phyloP scores from a whole-genome alignment of 2,329 filamentous ascomycete species.

The Emmonsiellopsis sp. region DNA sequence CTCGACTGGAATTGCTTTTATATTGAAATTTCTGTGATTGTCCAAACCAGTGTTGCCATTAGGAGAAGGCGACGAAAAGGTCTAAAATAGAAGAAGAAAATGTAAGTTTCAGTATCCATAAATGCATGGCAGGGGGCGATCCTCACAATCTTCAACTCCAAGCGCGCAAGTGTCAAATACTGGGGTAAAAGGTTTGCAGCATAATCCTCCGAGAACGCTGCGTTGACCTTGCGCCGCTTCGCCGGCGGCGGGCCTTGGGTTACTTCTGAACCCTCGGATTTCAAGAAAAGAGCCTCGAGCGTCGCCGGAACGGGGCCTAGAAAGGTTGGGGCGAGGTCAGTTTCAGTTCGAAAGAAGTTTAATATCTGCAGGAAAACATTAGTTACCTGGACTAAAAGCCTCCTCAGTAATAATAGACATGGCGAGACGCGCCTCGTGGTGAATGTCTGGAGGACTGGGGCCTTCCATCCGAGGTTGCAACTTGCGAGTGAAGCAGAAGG shows the following conservation, averaged over 20 bases:
- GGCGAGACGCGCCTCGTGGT: background rate
- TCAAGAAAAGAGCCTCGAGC: background rate
- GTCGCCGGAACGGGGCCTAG: background rate
- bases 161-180: conserved; percentile 25
- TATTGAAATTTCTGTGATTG: background rate
- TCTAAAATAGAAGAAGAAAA: conserved; percentile 14
- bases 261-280: background rate
- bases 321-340: background rate
- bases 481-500: background rate
- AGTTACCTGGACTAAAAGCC: background rate
- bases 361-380: background rate
- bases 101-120: background rate
- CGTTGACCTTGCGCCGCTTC: background rate
- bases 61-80: background rate
- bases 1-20: background rate
- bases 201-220: background rate
- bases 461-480: background rate
- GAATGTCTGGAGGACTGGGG: too few species aligned
- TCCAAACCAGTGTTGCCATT: background rate
- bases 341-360: background rate
- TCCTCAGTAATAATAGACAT: background rate
- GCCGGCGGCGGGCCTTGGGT: background rate
- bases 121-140: too few species aligned
- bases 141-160: conserved; percentile 24
- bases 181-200: background rate